Percentiles rank a stretch among this genome's conserved stretches.
phyloP scores from a whole-genome alignment of 306 rosid genomes.

The Quercus gilva region DNA sequence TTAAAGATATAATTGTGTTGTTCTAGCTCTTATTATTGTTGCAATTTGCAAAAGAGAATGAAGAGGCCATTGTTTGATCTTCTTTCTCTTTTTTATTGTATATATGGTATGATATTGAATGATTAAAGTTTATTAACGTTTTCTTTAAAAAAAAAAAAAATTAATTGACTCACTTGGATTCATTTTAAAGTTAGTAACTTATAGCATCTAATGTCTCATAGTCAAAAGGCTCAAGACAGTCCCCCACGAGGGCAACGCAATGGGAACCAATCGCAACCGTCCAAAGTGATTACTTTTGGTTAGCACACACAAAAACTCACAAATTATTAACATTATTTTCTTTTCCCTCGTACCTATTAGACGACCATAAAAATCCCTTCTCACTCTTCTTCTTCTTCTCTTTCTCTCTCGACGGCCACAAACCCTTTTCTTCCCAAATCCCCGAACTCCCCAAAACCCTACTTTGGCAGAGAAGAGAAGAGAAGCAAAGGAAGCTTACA shows the following conservation, averaged over 20 bases:
- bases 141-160: too few relatives aligned
- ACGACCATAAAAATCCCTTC: slow-evolving; percentile 9
- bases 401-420: slow-evolving; percentile 41
- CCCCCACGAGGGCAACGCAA: not conserved
- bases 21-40: too few relatives aligned
- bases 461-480: not conserved
- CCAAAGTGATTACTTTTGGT: slow-evolving; percentile 14
- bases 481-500: too few relatives aligned
- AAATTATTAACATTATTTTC: not conserved
- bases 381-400: not conserved
- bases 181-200: too few relatives aligned
- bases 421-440: slow-evolving; percentile 30
- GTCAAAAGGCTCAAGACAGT: too few relatives aligned
- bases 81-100: too few relatives aligned
- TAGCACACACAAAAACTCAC: not conserved
- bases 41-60: too few relatives aligned
- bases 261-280: slow-evolving; percentile 37
- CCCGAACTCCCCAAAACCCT: not conserved
- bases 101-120: too few relatives aligned
- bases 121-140: rapidly evolving
- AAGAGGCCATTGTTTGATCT: too few relatives aligned
- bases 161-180: too few relatives aligned
- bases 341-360: not conserved
- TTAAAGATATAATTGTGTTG: too few relatives aligned
- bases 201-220: too few relatives aligned